Percentiles rank a stretch among this genome's conserved stretches.
These are phyloP conservation scores for Pestalotiopsis sp. DNA, from an alignment of 2,329 filamentous ascomycete species.

Conservation along the genomic window DNA sequence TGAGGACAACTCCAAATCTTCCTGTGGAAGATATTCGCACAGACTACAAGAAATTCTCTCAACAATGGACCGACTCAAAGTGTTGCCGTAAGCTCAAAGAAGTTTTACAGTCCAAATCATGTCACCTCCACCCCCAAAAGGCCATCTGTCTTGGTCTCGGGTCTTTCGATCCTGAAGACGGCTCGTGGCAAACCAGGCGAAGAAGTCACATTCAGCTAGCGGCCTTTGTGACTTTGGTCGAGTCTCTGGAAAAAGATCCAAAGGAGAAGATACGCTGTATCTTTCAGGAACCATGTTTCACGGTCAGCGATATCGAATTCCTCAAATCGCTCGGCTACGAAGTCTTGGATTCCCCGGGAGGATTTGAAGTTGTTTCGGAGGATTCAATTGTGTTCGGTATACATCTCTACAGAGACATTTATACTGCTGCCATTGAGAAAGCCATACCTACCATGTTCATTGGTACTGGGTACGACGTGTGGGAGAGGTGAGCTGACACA, in stretches of 20 bases:
- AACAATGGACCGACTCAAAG: constrained; percentile 29
- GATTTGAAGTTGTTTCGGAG: constrained; percentile 50
- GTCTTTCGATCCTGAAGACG: constrained; percentile 54
- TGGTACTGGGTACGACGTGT: constrained; percentile 55
- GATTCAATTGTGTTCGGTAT: constrained; percentile 63
- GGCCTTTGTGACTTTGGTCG: constrained; percentile 53
- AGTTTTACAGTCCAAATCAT: constrained; percentile 31
- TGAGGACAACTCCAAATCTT: constrained; percentile 18
- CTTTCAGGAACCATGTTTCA: constrained; percentile 60
- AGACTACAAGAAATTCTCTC: constrained; percentile 23
- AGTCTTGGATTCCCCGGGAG: constrained; percentile 53
- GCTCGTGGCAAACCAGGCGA: constrained; percentile 46
- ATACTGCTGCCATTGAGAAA: constrained; percentile 49
- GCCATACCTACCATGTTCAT: constrained; percentile 57
- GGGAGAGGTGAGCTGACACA: constrained; percentile 40
- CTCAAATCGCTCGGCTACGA: constrained; percentile 57
- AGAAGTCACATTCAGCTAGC: constrained; percentile 54
- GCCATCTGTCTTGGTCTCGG: constrained; percentile 60
- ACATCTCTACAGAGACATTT: constrained; percentile 60
- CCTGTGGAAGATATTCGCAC: constrained; percentile 24
- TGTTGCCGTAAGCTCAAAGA: constrained; percentile 35
- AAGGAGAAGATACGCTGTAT: constrained; percentile 41
- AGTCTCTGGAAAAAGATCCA: constrained; percentile 34
- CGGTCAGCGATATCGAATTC: constrained; percentile 50
- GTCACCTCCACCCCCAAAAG: constrained; percentile 30